Percentiles rank a stretch among this genome's conserved stretches.
phyloP scores from a whole-genome alignment of 2,329 filamentous ascomycete species.

The Pseudogymnoascus sp. region DNA sequence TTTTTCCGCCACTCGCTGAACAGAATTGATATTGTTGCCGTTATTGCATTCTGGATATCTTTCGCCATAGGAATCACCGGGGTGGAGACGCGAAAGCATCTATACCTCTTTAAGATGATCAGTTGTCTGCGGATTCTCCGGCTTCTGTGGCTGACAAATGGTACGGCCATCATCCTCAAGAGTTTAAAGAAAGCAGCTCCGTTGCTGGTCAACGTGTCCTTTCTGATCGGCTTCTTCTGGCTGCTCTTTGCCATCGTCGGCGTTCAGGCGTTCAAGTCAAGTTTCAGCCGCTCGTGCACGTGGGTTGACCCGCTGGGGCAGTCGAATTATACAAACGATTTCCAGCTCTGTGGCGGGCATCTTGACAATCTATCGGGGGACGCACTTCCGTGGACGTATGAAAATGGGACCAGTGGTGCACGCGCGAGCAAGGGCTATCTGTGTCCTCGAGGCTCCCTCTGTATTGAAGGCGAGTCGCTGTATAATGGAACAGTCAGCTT shows the following conservation, averaged over 20 bases:
- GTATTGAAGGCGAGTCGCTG: conserved; percentile 71
- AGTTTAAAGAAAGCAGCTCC: conserved; percentile 95
- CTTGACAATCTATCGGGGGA: conserved; percentile 52
- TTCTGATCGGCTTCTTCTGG: conserved; percentile 96
- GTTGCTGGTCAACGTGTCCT: conserved; percentile 82
- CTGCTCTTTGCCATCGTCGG: conserved; percentile 93
- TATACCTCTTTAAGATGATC: conserved; percentile 93
- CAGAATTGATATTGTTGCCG: conserved; percentile 85
- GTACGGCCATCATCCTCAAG: conserved; percentile 87
- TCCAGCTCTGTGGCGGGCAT: conserved; percentile 83
- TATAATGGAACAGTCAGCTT: conserved; percentile 84
- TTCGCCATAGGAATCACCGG: conserved; percentile 66
- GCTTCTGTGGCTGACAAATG: conserved; percentile 83
- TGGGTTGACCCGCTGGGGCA: conserved; percentile 62
- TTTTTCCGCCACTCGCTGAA: conserved; percentile 96
- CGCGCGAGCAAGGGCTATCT: conserved; percentile 70
- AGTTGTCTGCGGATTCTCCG: conserved; percentile 89
- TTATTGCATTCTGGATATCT: conserved; percentile 91
- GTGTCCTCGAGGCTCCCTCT: conserved; percentile 76
- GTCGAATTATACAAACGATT: conserved; percentile 53
- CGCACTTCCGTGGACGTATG: conserved; percentile 60
- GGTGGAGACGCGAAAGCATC: conserved; percentile 59
- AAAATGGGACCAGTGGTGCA: conserved; percentile 45
- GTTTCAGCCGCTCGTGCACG: conserved; percentile 67
- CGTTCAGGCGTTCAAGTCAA: conserved; percentile 90